Evolutionary conservation across 2,329 filamentous ascomycete species (phyloP).

Genomic region (Ceratocystiopsis sp.): DNA sequence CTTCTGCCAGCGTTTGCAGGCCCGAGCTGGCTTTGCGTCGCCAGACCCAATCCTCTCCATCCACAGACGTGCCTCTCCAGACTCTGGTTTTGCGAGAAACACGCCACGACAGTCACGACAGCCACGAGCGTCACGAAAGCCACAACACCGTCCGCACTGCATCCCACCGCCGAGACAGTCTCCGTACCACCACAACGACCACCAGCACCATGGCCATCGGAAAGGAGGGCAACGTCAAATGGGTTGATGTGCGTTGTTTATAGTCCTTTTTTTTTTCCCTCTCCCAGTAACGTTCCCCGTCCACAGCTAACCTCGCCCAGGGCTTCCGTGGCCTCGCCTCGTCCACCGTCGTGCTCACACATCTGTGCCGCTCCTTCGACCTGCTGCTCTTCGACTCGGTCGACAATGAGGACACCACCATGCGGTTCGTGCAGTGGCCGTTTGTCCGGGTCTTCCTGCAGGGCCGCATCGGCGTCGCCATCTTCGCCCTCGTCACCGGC

Average conservation of each 20-base stretch:
- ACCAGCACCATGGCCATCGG: slow-evolving; percentile 21
- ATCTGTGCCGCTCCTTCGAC: slow-evolving; percentile 33
- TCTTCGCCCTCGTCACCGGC: slow-evolving; percentile 48
- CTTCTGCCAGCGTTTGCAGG: too few relatives aligned
- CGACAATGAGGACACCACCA: slow-evolving; percentile 23
- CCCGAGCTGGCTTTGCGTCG: too few relatives aligned
- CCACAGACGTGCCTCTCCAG: background rate
- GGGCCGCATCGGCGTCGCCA: slow-evolving; percentile 46
- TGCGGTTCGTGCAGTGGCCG: slow-evolving; percentile 37
- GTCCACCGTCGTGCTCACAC: slow-evolving; percentile 35
- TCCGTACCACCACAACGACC: background rate
- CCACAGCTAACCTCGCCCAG: slow-evolving; percentile 16
- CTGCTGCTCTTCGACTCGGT: slow-evolving; percentile 13
- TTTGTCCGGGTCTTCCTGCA: slow-evolving; percentile 41
- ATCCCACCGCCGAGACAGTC: background rate
- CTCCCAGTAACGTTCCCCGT: too few relatives aligned
- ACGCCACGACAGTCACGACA: background rate
- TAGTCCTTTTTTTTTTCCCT: background rate
- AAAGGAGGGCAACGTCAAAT: slow-evolving; percentile 35
- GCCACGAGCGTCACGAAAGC: background rate
- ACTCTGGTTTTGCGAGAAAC: background rate
- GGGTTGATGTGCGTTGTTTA: slow-evolving; percentile 37
- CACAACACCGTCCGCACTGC: too few relatives aligned
- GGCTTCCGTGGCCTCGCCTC: slow-evolving; percentile 39
- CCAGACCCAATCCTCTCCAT: too few relatives aligned